phyloP scores from a whole-genome alignment of 441 rosid species.

The Monsonia emarginata region DNA sequence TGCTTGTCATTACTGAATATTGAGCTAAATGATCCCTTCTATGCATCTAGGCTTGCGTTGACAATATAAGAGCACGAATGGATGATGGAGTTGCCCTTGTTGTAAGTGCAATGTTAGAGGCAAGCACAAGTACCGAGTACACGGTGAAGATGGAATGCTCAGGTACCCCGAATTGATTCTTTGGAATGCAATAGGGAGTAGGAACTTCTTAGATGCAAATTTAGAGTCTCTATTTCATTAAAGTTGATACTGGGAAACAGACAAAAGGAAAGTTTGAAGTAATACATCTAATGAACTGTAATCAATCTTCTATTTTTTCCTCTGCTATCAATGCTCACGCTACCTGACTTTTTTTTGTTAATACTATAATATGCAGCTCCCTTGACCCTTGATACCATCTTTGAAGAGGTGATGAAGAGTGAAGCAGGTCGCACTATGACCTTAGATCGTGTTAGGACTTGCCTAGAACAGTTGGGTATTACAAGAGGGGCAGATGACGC shows the following conservation, averaged over 20 bases:
- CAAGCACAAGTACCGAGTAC: slow-evolving; percentile 56
- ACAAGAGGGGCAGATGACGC: slow-evolving; percentile 34
- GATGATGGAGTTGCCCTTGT: slow-evolving; percentile 69
- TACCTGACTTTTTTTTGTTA: neutral
- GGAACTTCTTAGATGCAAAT: neutral
- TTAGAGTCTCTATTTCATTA: neutral
- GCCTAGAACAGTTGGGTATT: slow-evolving; percentile 44
- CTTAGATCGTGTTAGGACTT: slow-evolving; percentile 54
- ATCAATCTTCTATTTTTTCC: neutral
- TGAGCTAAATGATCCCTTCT: neutral
- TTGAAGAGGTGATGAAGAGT: slow-evolving; percentile 72
- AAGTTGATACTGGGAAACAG: neutral
- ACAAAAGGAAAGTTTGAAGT: neutral
- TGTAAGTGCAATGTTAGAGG: slow-evolving; percentile 61
- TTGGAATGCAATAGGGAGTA: neutral
- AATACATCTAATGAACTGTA: neutral
- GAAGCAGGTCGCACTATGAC: slow-evolving; percentile 66
- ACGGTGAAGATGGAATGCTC: slow-evolving; percentile 54
- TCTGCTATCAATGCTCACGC: neutral
- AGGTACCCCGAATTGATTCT: slow-evolving; percentile 28
- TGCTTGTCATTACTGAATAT: slow-evolving; percentile 6
- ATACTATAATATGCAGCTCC: slow-evolving; percentile 41
- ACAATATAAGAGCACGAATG: slow-evolving; percentile 44
- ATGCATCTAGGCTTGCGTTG: slow-evolving; percentile 50
- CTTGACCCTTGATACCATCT: slow-evolving; percentile 52